Conservation (phyloP, 345 rosid species). For the Acer saccharum region DNA sequence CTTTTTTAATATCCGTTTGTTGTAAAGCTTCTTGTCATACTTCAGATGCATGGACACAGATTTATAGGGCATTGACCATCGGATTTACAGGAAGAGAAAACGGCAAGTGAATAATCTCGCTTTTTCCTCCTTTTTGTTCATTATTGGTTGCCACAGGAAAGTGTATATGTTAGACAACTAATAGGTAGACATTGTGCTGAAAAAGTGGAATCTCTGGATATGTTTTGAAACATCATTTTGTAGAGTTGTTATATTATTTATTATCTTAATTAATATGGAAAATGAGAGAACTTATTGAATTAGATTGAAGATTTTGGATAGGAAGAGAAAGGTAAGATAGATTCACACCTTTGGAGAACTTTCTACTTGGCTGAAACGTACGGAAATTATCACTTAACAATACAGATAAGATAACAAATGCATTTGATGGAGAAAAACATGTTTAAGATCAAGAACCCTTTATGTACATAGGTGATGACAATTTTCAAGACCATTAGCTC, state of each 20-base stretch:
- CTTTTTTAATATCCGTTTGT: not conserved
- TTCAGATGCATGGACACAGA: not conserved
- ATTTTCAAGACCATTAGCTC: no score
- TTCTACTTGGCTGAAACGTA: no score
- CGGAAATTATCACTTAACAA: no score
- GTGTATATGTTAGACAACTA: not conserved
- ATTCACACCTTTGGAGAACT: no score
- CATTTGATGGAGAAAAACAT: no score
- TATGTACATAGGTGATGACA: no score
- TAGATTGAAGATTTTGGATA: no score
- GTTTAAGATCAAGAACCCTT: no score
- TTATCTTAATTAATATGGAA: not conserved
- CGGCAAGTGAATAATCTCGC: not conserved
- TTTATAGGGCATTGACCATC: not conserved
- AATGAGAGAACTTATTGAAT: no score
- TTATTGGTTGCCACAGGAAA: not conserved
- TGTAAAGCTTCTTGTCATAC: constrained; percentile 4
- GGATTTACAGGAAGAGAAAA: not conserved
- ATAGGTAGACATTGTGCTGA: not conserved
- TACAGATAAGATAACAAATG: no score
- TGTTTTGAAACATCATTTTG: not conserved
- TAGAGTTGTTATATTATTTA: not conserved
- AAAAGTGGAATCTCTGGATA: not conserved
- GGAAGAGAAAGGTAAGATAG: no score
- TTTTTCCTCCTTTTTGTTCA: not conserved